Conservation (phyloP, 345 rosid species). For the Citrus hindsii region DNA sequence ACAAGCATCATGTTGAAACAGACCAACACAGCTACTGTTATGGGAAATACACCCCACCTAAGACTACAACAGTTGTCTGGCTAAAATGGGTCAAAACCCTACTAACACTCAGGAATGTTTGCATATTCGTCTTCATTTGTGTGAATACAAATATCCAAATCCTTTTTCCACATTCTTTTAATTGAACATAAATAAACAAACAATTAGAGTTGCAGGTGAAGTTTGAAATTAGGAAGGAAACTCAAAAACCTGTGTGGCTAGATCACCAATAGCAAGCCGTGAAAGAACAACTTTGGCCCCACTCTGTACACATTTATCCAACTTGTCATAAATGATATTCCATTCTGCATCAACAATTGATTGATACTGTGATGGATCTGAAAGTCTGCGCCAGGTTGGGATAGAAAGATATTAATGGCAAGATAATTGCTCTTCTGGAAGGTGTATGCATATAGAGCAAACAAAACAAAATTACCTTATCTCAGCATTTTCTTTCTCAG, state of each 20-base stretch:
- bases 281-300: slow-evolving; percentile 98
- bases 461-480: slow-evolving; percentile 53
- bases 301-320: slow-evolving; percentile 90
- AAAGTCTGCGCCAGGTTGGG: slow-evolving; percentile 46
- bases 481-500: slow-evolving; percentile 99
- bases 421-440: neutral
- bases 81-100: neutral
- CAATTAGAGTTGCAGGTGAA: slow-evolving; percentile 2
- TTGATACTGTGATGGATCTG: slow-evolving; percentile 96
- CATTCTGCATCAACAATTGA: slow-evolving; percentile 99
- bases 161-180: neutral
- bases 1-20: neutral
- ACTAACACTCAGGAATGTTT: neutral
- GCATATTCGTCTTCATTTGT: neutral
- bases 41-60: neutral
- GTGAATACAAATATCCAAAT: neutral
- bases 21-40: neutral
- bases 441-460: neutral
- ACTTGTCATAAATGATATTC: slow-evolving; percentile 97
- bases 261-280: slow-evolving; percentile 96
- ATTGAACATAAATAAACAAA: neutral
- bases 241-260: slow-evolving; percentile 81
- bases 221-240: neutral
- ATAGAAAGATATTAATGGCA: neutral
- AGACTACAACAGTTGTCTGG: neutral